These are phyloP conservation scores for Saccharomyces hybrid DNA, from an alignment of 1,139 yeast species.

Conservation along the genomic window DNA sequence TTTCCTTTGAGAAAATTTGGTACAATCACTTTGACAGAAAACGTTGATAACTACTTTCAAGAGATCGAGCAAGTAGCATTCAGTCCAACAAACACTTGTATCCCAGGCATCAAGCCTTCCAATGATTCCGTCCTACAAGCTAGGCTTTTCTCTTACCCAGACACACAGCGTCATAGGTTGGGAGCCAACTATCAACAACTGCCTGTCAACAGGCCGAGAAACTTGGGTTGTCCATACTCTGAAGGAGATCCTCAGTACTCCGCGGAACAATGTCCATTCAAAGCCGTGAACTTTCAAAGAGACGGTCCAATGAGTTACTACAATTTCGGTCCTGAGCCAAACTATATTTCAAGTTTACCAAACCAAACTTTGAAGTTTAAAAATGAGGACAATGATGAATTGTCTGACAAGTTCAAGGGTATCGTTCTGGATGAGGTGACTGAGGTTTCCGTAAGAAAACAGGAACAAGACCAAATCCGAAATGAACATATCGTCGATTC, in stretches of 20 bases:
- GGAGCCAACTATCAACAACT: slow-evolving; percentile 52
- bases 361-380: slow-evolving; percentile 13
- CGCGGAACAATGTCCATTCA: slow-evolving; percentile 18
- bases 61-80: slow-evolving; percentile 54
- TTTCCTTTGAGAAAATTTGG: slow-evolving; percentile 52
- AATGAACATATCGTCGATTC: slow-evolving; percentile 37
- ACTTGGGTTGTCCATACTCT: slow-evolving; percentile 31
- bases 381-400: slow-evolving; percentile 8
- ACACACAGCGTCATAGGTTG: slow-evolving; percentile 60
- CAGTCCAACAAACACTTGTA: slow-evolving; percentile 68
- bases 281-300: slow-evolving; percentile 38
- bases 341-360: slow-evolving; percentile 30
- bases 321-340: slow-evolving; percentile 32
- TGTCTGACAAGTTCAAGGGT: slow-evolving; percentile 26
- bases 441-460: slow-evolving; percentile 22
- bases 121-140: slow-evolving; percentile 86
- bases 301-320: slow-evolving; percentile 33
- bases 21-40: slow-evolving; percentile 43
- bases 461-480: slow-evolving; percentile 27
- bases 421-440: slow-evolving; percentile 29
- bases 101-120: slow-evolving; percentile 77
- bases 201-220: slow-evolving; percentile 50
- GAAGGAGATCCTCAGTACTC: slow-evolving; percentile 9
- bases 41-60: slow-evolving; percentile 48
- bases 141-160: slow-evolving; percentile 77